Conservation (phyloP, 805 yeast species). For the Saccharomycopsis synnaedendra region DNA sequence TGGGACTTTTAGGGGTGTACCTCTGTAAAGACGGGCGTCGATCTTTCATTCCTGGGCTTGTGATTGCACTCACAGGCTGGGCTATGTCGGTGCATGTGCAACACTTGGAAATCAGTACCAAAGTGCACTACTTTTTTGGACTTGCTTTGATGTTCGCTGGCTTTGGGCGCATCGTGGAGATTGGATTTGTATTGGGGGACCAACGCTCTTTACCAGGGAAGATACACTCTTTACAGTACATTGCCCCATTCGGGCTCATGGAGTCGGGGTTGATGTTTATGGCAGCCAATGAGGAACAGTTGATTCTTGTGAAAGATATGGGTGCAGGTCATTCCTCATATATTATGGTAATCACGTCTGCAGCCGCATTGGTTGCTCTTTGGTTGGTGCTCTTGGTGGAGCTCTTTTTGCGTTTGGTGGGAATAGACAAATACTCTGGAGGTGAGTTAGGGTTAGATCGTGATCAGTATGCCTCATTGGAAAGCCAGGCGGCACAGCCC, state of each 20-base stretch:
- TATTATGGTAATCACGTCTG: slow-evolving; percentile 55
- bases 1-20: slow-evolving; percentile 78
- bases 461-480: slow-evolving; percentile 3
- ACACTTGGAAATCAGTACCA: slow-evolving; percentile 62
- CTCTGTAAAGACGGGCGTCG: slow-evolving; percentile 59
- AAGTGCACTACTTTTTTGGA: slow-evolving; percentile 84
- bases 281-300: slow-evolving; percentile 90
- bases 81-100: slow-evolving; percentile 90
- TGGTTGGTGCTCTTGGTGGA: slow-evolving; percentile 54
- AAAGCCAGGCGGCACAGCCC: neutral
- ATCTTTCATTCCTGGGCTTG: slow-evolving; percentile 68
- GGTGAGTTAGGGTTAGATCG: neutral
- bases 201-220: slow-evolving; percentile 31
- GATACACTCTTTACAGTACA: slow-evolving; percentile 65
- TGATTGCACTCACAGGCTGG: slow-evolving; percentile 84
- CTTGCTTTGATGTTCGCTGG: slow-evolving; percentile 73
- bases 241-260: slow-evolving; percentile 74
- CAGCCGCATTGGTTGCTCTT: slow-evolving; percentile 60
- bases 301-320: slow-evolving; percentile 53
- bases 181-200: slow-evolving; percentile 65
- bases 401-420: slow-evolving; percentile 38
- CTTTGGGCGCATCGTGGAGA: slow-evolving; percentile 61
- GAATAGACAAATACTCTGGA: slow-evolving; percentile 14
- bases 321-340: slow-evolving; percentile 84
- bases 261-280: slow-evolving; percentile 75